A percentile compares a stretch with the other conserved stretches of the same genome.
Conservation (phyloP, 2,329 filamentous ascomycete genomes). For the Penicillium corylophilum region DNA sequence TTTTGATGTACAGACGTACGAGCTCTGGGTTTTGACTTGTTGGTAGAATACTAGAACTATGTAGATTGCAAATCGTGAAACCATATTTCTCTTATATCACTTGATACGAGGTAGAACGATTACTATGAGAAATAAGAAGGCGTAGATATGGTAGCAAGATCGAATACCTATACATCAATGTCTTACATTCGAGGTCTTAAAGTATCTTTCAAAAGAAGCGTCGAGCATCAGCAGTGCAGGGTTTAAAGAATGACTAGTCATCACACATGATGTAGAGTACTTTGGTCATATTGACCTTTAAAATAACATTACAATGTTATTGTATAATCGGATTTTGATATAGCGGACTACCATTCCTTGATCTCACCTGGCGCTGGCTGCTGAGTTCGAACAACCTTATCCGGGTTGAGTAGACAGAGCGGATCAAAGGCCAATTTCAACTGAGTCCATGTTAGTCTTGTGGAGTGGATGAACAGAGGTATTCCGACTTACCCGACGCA, state of each 20-base stretch:
- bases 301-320: neutral
- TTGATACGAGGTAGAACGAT: too few relatives aligned
- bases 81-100: neutral
- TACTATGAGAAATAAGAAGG: too few relatives aligned
- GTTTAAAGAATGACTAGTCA: neutral
- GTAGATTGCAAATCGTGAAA: neutral
- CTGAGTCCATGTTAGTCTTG: conserved; percentile 35
- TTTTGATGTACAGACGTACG: neutral
- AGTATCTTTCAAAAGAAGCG: neutral
- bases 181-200: too few relatives aligned
- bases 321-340: neutral
- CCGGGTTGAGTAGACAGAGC: conserved; percentile 64
- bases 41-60: neutral
- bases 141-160: too few relatives aligned
- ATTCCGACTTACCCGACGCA: conserved; percentile 56
- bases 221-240: neutral
- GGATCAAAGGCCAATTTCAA: conserved; percentile 66
- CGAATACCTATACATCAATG: too few relatives aligned
- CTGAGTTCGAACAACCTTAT: conserved; percentile 63
- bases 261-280: neutral
- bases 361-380: conserved; percentile 51
- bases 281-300: neutral
- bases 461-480: neutral
- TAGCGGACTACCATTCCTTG: conserved; percentile 42
- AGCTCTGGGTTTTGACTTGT: neutral